These are phyloP conservation scores for Mimosa bimucronata DNA, from an alignment of 306 rosid species.

Conservation along the genomic window DNA sequence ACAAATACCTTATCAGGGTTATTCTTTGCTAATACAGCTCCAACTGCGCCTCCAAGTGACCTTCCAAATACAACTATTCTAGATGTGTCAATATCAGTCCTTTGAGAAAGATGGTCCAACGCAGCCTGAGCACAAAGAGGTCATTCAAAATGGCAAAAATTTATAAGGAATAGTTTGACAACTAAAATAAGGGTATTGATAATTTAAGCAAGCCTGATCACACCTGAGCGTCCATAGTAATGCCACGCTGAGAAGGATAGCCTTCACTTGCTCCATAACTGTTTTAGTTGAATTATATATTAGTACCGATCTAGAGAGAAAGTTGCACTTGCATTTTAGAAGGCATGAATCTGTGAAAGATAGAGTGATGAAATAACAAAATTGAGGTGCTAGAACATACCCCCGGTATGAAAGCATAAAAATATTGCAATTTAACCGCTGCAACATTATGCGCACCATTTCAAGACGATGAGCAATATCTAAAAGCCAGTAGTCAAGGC, in stretches of 20 bases:
- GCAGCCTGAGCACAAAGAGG: constrained; percentile 70
- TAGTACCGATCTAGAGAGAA: constrained; percentile 38
- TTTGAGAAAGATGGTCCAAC: constrained; percentile 92
- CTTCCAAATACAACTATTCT: constrained; percentile 94
- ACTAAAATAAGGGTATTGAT: constrained; percentile 17
- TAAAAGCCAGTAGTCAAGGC: constrained; percentile 71
- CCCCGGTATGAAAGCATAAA: constrained; percentile 99
- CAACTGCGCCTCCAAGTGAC: constrained; percentile 99
- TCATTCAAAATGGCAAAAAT: constrained; percentile 5
- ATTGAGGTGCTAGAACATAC: constrained; percentile 48
- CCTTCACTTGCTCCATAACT: constrained; percentile 99
- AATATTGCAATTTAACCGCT: constrained; percentile 82
- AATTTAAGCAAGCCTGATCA: constrained; percentile 28
- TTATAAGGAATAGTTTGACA: constrained; percentile 8
- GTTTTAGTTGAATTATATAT: constrained; percentile 35
- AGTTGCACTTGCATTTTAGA: constrained; percentile 22
- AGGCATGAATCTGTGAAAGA: constrained; percentile 15
- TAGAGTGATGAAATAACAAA: neutral
- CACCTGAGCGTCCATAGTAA: constrained; percentile 93
- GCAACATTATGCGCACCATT: constrained; percentile 91
- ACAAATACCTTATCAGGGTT: constrained; percentile 90
- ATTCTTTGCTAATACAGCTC: constrained; percentile 78
- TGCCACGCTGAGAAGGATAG: constrained; percentile 95
- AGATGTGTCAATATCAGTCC: constrained; percentile 90
- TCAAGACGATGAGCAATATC: constrained; percentile 99